A percentile compares a stretch with the other conserved stretches of the same genome.
phyloP scores from a whole-genome alignment of 2,329 filamentous ascomycete species.

The Fusarium kyushuense region DNA sequence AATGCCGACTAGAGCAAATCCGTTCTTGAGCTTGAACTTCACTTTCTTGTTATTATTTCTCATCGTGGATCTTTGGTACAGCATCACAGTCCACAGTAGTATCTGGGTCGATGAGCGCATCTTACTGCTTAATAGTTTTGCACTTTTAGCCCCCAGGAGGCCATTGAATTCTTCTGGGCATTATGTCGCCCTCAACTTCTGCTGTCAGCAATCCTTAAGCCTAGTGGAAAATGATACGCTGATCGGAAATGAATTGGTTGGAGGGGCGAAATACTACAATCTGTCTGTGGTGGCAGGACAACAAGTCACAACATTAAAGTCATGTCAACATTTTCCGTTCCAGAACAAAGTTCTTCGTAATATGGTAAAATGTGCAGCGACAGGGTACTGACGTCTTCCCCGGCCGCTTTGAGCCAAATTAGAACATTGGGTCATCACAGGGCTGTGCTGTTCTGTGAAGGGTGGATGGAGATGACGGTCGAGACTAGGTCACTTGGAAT shows the following conservation, averaged over 20 bases:
- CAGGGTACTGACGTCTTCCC: slow-evolving; percentile 1
- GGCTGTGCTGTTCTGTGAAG: slow-evolving; percentile 20
- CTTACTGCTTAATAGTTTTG: not conserved
- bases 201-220: slow-evolving; percentile 3
- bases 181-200: not conserved
- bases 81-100: not conserved
- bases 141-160: not conserved
- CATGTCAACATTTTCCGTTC: not conserved
- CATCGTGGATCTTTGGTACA: not conserved
- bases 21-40: not conserved
- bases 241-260: not conserved
- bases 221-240: not conserved
- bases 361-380: not conserved
- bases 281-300: slow-evolving; percentile 1
- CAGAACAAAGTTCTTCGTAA: not conserved
- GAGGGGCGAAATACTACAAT: not conserved
- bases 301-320: not conserved
- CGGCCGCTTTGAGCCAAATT: not conserved
- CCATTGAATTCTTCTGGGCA: not conserved
- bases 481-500: not conserved
- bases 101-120: not conserved
- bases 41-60: not conserved
- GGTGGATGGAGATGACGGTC: not conserved
- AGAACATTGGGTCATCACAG: not conserved
- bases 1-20: not conserved